Percentiles rank a stretch among this genome's conserved stretches.
These are phyloP conservation scores for Neonectria ditissima DNA, from an alignment of 2,329 filamentous ascomycete species.

Conservation along the genomic window DNA sequence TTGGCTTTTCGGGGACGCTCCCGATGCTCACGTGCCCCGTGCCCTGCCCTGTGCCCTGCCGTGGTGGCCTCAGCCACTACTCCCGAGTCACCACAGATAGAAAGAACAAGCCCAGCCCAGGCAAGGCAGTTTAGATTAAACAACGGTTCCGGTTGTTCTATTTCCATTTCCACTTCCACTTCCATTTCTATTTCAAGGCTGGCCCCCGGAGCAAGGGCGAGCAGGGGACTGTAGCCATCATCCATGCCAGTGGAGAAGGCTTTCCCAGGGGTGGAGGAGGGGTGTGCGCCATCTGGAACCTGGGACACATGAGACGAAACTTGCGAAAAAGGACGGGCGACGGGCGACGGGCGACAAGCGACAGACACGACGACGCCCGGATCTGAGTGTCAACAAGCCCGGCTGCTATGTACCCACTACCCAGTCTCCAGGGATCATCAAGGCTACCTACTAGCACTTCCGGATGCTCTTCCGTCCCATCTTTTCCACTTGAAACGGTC, in stretches of 20 bases:
- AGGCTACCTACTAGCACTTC: not conserved
- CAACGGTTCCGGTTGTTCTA: conserved; percentile 20
- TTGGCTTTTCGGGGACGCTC: conserved; percentile 9
- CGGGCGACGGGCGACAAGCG: conserved; percentile 8
- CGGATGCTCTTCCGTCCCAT: not conserved
- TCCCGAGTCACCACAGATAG: not conserved
- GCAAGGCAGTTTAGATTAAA: conserved; percentile 9
- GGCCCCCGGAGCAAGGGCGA: not conserved
- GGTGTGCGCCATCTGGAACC: conserved; percentile 11
- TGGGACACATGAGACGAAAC: conserved; percentile 43
- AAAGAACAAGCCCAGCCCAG: conserved; percentile 5
- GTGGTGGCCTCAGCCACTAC: not conserved
- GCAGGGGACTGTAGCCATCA: conserved; percentile 6
- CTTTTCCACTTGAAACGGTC: not conserved
- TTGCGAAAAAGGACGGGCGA: conserved; percentile 27
- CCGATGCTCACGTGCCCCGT: conserved; percentile 17
- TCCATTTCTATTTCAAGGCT: conserved; percentile 27
- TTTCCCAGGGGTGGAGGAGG: not conserved
- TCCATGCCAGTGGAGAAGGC: not conserved
- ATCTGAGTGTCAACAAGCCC: conserved; percentile 34
- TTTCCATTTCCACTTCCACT: conserved; percentile 28
- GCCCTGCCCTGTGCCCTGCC: not conserved
- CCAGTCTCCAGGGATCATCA: not conserved
- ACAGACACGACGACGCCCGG: conserved; percentile 25
- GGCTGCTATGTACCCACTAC: no score